These are phyloP conservation scores for Tuctoria greenei DNA, from an alignment of 176 grass and related monocot genomes.

Conservation along the genomic window DNA sequence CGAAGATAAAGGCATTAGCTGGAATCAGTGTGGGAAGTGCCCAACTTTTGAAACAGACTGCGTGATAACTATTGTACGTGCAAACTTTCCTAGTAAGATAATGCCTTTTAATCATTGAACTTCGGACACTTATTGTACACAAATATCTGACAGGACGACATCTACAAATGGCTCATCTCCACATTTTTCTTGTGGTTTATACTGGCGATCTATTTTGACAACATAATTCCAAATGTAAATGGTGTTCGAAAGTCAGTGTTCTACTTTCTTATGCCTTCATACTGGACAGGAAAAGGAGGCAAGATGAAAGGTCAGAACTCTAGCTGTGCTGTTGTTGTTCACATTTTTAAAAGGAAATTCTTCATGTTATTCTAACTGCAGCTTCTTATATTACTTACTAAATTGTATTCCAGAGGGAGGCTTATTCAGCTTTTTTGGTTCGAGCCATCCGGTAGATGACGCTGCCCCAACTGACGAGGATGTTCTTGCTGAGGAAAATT, in stretches of 20 bases:
- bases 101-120: neutral
- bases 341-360: slow-evolving; percentile 8
- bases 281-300: slow-evolving; percentile 93
- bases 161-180: slow-evolving; percentile 87
- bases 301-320: slow-evolving; percentile 63
- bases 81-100: slow-evolving; percentile 13
- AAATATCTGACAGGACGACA: slow-evolving; percentile 66
- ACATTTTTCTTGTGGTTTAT: slow-evolving; percentile 95
- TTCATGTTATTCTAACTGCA: slow-evolving; percentile 21
- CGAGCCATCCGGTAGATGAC: slow-evolving; percentile 61
- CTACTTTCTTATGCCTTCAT: slow-evolving; percentile 92
- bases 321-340: slow-evolving; percentile 21
- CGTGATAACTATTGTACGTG: slow-evolving; percentile 80
- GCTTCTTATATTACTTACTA: slow-evolving; percentile 12
- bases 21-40: slow-evolving; percentile 59
- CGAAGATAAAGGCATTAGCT: slow-evolving; percentile 83
- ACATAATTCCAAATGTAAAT: slow-evolving; percentile 87
- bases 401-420: slow-evolving; percentile 69
- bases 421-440: slow-evolving; percentile 73
- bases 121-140: slow-evolving; percentile 36
- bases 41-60: slow-evolving; percentile 60
- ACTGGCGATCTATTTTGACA: slow-evolving; percentile 92
- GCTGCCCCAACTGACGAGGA: slow-evolving; percentile 77
- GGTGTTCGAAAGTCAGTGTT: slow-evolving; percentile 89
- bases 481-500: slow-evolving; percentile 75